phyloP scores from a whole-genome alignment of 2,329 filamentous ascomycete species.

The Cladosporium cucumerinum region DNA sequence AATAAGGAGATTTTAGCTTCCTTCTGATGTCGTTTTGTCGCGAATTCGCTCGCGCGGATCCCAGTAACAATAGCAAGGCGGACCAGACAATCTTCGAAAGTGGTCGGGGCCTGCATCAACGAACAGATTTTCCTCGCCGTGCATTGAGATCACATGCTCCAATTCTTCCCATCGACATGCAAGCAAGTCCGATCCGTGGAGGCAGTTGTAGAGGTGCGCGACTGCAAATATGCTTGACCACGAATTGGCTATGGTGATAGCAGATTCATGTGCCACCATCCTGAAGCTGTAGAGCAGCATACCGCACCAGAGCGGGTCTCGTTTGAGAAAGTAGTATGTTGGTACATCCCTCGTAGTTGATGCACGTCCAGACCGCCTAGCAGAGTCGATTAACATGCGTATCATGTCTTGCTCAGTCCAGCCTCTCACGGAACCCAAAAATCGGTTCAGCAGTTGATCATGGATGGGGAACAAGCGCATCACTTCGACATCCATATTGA shows the following conservation, averaged over 20 bases:
- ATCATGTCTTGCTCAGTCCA: background rate
- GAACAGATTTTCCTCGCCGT: background rate
- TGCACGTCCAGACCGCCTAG: background rate
- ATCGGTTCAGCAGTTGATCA: no score
- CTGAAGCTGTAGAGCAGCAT: constrained; percentile 16
- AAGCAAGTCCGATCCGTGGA: background rate
- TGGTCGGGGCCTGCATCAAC: background rate
- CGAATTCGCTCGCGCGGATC: background rate
- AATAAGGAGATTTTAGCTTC: background rate
- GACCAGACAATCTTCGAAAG: background rate
- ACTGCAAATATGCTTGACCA: background rate
- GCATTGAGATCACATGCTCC: background rate
- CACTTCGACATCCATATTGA: background rate
- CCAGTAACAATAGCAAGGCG: background rate
- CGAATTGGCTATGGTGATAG: background rate
- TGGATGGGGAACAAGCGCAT: no score
- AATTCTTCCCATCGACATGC: background rate
- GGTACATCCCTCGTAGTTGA: background rate
- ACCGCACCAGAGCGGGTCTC: constrained; percentile 15
- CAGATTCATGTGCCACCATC: constrained; percentile 1
- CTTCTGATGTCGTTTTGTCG: background rate
- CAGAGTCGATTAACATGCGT: background rate
- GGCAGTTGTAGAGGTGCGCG: constrained; percentile 5
- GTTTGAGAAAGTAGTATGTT: background rate
- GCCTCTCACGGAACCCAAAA: no score